These are phyloP conservation scores for Nematodospora valgi DNA, from an alignment of 805 yeast genomes.

Conservation along the genomic window DNA sequence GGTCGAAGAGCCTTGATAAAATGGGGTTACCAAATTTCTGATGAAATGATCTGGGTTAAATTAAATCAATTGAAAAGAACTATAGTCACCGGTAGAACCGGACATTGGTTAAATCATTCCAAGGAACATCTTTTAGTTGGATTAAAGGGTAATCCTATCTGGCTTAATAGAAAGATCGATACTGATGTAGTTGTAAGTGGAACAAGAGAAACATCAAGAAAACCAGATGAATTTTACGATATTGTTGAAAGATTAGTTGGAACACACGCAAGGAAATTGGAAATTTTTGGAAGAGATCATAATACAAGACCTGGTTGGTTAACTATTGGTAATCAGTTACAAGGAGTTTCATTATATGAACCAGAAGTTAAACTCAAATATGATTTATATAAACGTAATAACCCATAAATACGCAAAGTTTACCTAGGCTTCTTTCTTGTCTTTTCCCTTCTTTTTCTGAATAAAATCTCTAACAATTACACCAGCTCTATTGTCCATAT, in stretches of 20 bases:
- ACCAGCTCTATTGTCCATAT: slow-evolving; percentile 48
- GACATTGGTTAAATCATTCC: slow-evolving; percentile 95
- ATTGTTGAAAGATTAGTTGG: slow-evolving; percentile 86
- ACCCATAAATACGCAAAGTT: background rate
- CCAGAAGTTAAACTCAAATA: slow-evolving; percentile 49
- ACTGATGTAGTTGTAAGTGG: slow-evolving; percentile 75
- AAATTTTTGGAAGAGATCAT: slow-evolving; percentile 85
- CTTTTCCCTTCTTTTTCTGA: slow-evolving; percentile 11
- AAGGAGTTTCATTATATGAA: slow-evolving; percentile 57
- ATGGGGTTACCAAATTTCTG: slow-evolving; percentile 81
- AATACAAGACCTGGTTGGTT: slow-evolving; percentile 90
- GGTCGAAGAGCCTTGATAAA: slow-evolving; percentile 72
- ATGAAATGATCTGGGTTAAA: slow-evolving; percentile 88
- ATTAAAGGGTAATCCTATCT: slow-evolving; percentile 70
- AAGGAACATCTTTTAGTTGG: slow-evolving; percentile 90
- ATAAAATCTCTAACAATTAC: slow-evolving; percentile 32
- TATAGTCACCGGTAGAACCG: slow-evolving; percentile 92
- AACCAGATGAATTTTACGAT: slow-evolving; percentile 87
- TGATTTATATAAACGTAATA: slow-evolving; percentile 14
- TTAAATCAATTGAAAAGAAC: slow-evolving; percentile 85
- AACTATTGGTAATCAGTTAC: slow-evolving; percentile 77
- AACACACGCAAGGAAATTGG: slow-evolving; percentile 69
- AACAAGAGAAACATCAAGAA: slow-evolving; percentile 84
- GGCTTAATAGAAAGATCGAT: slow-evolving; percentile 68
- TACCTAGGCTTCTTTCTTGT: slow-evolving; percentile 2